Percentiles rank a stretch among this genome's conserved stretches.
These are phyloP conservation scores for Cornus florida DNA, from an alignment of 148 eudicot species.

Conservation along the genomic window DNA sequence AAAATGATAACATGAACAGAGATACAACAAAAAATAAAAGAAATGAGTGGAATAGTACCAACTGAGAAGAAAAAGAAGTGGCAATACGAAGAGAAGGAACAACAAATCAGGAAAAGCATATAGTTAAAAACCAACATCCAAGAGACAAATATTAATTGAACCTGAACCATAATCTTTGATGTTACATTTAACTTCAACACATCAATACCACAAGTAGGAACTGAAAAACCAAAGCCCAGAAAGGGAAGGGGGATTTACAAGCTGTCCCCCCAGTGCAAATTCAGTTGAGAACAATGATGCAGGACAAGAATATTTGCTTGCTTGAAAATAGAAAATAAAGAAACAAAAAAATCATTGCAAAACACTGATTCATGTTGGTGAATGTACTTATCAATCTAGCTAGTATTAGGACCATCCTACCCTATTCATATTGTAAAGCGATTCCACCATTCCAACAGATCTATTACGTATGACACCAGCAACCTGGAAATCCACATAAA, in stretches of 20 bases:
- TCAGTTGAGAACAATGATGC: background rate
- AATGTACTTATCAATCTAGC: background rate
- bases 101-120: background rate
- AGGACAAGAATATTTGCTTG: background rate
- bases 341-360: background rate
- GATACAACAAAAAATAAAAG: background rate
- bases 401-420: slow-evolving; percentile 26
- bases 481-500: slow-evolving; percentile 39
- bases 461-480: slow-evolving; percentile 43
- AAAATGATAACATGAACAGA: background rate
- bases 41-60: background rate
- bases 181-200: background rate
- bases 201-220: background rate
- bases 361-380: background rate
- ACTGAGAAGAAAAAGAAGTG: background rate
- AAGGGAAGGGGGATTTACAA: no score
- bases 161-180: background rate
- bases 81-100: background rate
- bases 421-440: slow-evolving; percentile 59
- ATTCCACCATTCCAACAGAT: slow-evolving; percentile 64
- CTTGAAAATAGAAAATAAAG: background rate
- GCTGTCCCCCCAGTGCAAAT: no score
- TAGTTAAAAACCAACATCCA: no score
- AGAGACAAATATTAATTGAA: no score
- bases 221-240: no score